A percentile compares a stretch with the other conserved stretches of the same genome.
phyloP scores from a whole-genome alignment of 1,284 basidiomycete species.

The Fomitopsis schrenkii region DNA sequence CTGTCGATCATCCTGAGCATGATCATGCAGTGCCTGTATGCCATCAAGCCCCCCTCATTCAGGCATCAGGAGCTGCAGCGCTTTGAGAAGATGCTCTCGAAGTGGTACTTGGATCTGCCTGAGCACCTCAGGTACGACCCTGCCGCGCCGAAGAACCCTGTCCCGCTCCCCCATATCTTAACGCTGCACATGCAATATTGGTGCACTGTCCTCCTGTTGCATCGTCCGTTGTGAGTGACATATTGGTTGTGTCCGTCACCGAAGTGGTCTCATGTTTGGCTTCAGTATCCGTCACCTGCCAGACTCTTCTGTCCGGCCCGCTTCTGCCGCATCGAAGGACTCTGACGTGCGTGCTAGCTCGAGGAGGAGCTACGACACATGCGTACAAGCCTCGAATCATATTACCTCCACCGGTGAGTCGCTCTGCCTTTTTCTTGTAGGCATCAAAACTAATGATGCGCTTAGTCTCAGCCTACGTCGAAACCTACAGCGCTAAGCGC shows the following conservation, averaged over 20 bases:
- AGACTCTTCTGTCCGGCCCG: slow-evolving; percentile 16
- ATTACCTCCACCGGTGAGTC: slow-evolving; percentile 68
- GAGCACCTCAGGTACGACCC: slow-evolving; percentile 64
- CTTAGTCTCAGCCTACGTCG: slow-evolving; percentile 54
- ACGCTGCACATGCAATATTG: slow-evolving; percentile 86
- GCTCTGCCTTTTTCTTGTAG: background rate
- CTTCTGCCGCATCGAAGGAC: slow-evolving; percentile 35
- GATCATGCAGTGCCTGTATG: slow-evolving; percentile 73
- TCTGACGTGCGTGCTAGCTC: slow-evolving; percentile 48
- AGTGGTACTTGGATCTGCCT: slow-evolving; percentile 76
- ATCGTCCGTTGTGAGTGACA: slow-evolving; percentile 74
- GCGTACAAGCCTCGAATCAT: slow-evolving; percentile 70
- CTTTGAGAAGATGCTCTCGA: slow-evolving; percentile 68
- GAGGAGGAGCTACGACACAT: slow-evolving; percentile 69
- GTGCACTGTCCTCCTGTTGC: slow-evolving; percentile 74
- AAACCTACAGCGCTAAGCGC: slow-evolving; percentile 59
- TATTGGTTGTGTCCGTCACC: background rate
- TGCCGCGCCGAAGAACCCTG: slow-evolving; percentile 35
- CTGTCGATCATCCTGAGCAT: slow-evolving; percentile 63
- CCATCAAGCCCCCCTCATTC: slow-evolving; percentile 54
- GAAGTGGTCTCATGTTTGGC: background rate
- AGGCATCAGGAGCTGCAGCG: slow-evolving; percentile 54
- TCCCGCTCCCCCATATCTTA: slow-evolving; percentile 60
- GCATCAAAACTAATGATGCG: background rate
- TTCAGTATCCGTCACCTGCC: slow-evolving; percentile 19